Conservation (phyloP, 805 yeast species). For the Schwanniomyces occidentalis region DNA sequence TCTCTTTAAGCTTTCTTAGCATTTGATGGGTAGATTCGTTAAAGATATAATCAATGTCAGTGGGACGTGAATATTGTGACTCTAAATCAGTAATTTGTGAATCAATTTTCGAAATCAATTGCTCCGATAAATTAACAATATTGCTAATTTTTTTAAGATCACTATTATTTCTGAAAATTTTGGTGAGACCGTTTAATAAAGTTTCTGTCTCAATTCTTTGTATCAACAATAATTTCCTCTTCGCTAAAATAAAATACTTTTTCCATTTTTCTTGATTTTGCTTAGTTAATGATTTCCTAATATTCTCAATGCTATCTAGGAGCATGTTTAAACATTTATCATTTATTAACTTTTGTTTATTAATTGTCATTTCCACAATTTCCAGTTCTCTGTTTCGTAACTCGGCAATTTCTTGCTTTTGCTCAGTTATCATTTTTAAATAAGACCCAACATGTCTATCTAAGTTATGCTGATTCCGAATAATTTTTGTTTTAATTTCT, state of each 20-base stretch:
- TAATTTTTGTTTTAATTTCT: slow-evolving; percentile 79
- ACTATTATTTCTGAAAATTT: slow-evolving; percentile 12
- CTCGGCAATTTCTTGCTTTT: slow-evolving; percentile 69
- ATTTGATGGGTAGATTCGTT: slow-evolving; percentile 47
- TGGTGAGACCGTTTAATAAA: slow-evolving; percentile 19
- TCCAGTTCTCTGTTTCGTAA: slow-evolving; percentile 54
- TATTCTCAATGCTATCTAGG: slow-evolving; percentile 41
- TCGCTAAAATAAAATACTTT: slow-evolving; percentile 45
- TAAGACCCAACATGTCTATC: slow-evolving; percentile 85
- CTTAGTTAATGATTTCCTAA: slow-evolving; percentile 41
- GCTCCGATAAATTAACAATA: slow-evolving; percentile 25
- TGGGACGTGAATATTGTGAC: slow-evolving; percentile 44
- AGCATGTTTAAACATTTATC: slow-evolving; percentile 41
- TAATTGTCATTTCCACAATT: slow-evolving; percentile 39
- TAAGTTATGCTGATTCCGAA: slow-evolving; percentile 70
- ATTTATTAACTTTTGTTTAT: slow-evolving; percentile 31
- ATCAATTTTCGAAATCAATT: slow-evolving; percentile 35
- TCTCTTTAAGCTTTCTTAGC: slow-evolving; percentile 47
- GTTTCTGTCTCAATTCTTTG: slow-evolving; percentile 41
- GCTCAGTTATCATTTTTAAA: slow-evolving; percentile 80
- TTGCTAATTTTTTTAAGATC: slow-evolving; percentile 17
- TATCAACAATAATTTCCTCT: slow-evolving; percentile 45
- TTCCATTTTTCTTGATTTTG: slow-evolving; percentile 47
- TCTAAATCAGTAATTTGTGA: slow-evolving; percentile 55
- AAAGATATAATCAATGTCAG: slow-evolving; percentile 54